Conservation (phyloP, 495 filamentous ascomycete species). For the Hypoxylon crocopeplum region DNA sequence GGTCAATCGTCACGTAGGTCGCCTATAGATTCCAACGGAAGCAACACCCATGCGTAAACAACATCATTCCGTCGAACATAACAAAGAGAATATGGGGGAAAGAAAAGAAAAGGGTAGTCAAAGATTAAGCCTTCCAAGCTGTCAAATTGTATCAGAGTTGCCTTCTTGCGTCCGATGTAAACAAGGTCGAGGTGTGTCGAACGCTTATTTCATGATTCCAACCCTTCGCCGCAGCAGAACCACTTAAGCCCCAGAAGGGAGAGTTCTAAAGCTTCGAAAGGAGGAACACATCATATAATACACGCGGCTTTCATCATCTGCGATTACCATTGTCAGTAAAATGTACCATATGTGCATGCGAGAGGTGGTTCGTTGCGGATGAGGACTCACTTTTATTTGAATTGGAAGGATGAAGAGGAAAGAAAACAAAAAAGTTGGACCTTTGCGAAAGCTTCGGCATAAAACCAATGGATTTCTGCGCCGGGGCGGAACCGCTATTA, state of each 20-base stretch:
- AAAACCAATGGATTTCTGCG: conserved; percentile 17
- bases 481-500: conserved; percentile 28
- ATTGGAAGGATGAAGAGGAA: conserved; percentile 94
- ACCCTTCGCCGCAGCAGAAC: conserved; percentile 69
- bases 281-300: conserved; percentile 80
- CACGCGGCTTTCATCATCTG: conserved; percentile 99
- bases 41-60: too few relatives aligned
- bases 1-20: too few relatives aligned
- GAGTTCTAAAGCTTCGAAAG: conserved; percentile 73
- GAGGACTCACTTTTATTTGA: conserved; percentile 81
- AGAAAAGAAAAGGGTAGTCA: conserved; percentile 5
- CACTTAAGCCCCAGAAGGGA: conserved; percentile 88
- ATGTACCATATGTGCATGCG: neutral
- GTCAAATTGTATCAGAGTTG: conserved; percentile 84
- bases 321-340: conserved; percentile 51
- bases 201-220: conserved; percentile 94
- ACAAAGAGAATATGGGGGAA: neutral
- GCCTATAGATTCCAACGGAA: too few relatives aligned
- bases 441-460: conserved; percentile 1
- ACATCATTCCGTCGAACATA: too few relatives aligned
- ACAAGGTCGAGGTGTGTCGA: conserved; percentile 97
- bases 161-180: conserved; percentile 93
- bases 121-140: conserved; percentile 36
- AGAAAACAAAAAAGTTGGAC: conserved; percentile 53
- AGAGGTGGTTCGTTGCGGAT: conserved; percentile 9